Percentiles rank a stretch among this genome's conserved stretches.
phyloP scores from a whole-genome alignment of 495 filamentous ascomycete species.

The Lophiostoma macrostomum region DNA sequence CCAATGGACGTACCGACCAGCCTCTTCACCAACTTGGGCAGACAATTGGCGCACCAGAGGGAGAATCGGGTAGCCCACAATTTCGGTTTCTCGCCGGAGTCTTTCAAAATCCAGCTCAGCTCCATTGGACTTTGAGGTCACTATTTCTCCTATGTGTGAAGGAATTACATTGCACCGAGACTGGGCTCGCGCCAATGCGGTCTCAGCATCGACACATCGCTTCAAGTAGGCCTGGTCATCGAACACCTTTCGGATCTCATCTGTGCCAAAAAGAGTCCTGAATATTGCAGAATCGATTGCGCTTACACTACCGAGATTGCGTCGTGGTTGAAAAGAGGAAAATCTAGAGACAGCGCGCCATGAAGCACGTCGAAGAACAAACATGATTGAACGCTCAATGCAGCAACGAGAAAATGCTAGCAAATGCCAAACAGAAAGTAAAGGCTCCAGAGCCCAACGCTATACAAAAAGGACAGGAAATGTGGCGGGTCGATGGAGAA shows the following conservation, averaged over 20 bases:
- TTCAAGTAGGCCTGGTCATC: constrained; percentile 50
- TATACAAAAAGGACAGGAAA: constrained; percentile 6
- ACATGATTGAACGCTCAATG: constrained; percentile 26
- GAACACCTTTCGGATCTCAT: constrained; percentile 53
- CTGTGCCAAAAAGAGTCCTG: constrained; percentile 50
- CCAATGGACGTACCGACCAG: constrained; percentile 54
- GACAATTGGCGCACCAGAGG: constrained; percentile 50
- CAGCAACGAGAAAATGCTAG: background rate
- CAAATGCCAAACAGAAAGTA: background rate
- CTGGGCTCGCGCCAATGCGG: constrained; percentile 50
- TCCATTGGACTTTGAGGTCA: constrained; percentile 40
- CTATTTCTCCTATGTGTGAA: constrained; percentile 40
- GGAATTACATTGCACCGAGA: constrained; percentile 48
- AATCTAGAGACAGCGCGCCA: constrained; percentile 7
- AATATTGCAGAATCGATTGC: constrained; percentile 53
- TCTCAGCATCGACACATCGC: constrained; percentile 52
- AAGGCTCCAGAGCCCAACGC: background rate
- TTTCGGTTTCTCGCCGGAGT: constrained; percentile 49
- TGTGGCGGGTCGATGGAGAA: constrained; percentile 12
- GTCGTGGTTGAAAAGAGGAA: constrained; percentile 8
- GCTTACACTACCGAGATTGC: constrained; percentile 41
- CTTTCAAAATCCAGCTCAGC: constrained; percentile 44
- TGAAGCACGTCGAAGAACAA: constrained; percentile 20
- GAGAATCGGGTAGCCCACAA: constrained; percentile 54
- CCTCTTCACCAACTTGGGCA: constrained; percentile 40